Base-by-base conservation (phyloP, 139 green algal species). In the Coccomyxa sp. region DNA sequence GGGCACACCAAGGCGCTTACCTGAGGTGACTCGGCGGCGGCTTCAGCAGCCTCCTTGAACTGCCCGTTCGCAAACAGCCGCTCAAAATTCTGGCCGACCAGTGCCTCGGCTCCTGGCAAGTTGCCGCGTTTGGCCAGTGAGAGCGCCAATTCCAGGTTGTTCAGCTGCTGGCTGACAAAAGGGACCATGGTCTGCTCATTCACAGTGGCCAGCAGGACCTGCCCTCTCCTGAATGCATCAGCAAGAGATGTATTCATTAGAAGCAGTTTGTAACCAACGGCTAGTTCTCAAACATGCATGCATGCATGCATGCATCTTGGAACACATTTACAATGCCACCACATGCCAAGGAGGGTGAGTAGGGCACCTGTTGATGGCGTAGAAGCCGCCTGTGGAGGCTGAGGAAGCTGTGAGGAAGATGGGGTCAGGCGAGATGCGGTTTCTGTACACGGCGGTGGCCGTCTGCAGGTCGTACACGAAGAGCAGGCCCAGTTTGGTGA, bases 391-490 rank as follows among this genome's bases (percentile, higher is more conserved):
- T 11, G 87, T 94, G 28, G 81, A 78, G 0, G 92, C 88, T 1
- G 92, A 92, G n/a, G 82, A 63, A 18, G 89, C 90, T 0, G 96
- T 94, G 58, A 99, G 84, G 89, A 99, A 99, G 82, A 99, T 95
- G 79, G 97, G 97, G 83, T 99, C 97, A 0, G 94, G 89, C 67
- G 90, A 97, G 90, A 99, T 98, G 76, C 96, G 90, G 85, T 97
- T 98, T 81, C 97, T 91, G 93, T 99, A 99, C 30, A 99, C 93
- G 32, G 97, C 96, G 27, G 95, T 96, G 27, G 94, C 97, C 14
- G 93, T 97, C 90, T 98, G 94, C 83, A 99, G 88, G 87, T 99
- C 97, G 86, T 99, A 99, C 82, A 99, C 97, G 88, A 99, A 99
- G 67, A 86, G 83, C 86, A 99, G 91, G 80, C 97, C 97, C 25